phyloP scores from a whole-genome alignment of 192 early-diverging fungal species.

The Backusella macrospora region DNA sequence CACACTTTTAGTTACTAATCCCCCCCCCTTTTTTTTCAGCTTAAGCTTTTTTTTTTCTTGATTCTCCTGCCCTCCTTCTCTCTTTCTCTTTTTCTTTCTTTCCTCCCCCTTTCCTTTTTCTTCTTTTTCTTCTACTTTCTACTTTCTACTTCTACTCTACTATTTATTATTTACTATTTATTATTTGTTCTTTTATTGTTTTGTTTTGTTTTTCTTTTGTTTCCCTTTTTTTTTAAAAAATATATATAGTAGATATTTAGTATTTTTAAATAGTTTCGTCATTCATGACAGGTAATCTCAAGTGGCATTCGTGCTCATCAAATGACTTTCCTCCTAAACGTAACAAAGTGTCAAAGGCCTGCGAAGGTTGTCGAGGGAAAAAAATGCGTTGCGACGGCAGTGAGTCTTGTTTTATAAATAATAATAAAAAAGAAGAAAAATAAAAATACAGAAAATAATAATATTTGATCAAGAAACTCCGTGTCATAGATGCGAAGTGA shows the following conservation, averaged over 20 bases:
- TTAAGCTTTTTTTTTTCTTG: neutral
- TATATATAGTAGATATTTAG: neutral
- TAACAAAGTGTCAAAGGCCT: slow-evolving; percentile 25
- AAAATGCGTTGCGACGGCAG: slow-evolving; percentile 31
- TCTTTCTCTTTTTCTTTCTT: neutral
- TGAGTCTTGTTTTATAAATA: slow-evolving; percentile 13
- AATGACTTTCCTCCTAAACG: slow-evolving; percentile 27
- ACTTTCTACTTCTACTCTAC: neutral
- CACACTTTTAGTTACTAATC: neutral
- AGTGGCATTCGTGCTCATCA: slow-evolving; percentile 28
- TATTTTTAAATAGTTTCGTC: neutral
- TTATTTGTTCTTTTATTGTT: too few species aligned
- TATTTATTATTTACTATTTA: neutral
- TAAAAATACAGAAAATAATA: neutral
- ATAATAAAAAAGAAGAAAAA: neutral
- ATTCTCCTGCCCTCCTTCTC: neutral
- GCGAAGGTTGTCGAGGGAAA: slow-evolving; percentile 24
- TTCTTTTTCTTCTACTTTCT: neutral
- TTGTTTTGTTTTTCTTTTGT: too few species aligned
- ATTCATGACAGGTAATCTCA: slow-evolving; percentile 21
- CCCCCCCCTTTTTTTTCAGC: neutral
- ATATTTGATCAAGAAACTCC: neutral
- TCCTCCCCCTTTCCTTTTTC: neutral
- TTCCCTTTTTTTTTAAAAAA: neutral
- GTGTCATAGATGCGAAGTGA: slow-evolving; percentile 12